Percentiles rank a stretch among this genome's conserved stretches.
Conservation (phyloP, 768 basidiomycete genomes). For the Boletus pseudo-olivaceus region DNA sequence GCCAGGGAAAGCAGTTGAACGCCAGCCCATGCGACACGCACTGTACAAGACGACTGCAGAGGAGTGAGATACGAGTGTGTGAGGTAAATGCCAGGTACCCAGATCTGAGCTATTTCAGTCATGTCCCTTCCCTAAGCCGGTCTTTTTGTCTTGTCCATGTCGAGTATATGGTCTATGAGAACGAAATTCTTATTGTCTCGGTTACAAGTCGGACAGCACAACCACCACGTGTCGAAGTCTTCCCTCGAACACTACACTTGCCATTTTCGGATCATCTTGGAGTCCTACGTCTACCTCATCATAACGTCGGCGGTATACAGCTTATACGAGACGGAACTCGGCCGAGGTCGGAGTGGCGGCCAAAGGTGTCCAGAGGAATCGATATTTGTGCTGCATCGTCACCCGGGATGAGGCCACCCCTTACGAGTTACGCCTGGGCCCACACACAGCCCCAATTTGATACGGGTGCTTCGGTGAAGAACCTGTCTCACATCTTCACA, state of each 20-base stretch:
- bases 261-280: constrained; percentile 16
- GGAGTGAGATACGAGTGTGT: background rate
- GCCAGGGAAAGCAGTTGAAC: background rate
- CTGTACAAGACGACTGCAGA: background rate
- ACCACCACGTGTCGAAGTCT: constrained; percentile 13
- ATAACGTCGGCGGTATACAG: background rate
- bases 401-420: no score
- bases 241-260: constrained; percentile 18
- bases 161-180: background rate
- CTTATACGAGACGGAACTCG: no score
- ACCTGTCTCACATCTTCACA: background rate
- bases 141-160: constrained; percentile 17
- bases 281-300: background rate
- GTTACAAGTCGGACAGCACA: constrained; percentile 13
- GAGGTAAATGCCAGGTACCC: background rate
- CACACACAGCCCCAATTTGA: background rate
- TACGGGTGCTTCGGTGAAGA: background rate
- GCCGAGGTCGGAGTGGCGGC: no score
- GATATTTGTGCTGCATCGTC: no score
- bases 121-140: background rate
- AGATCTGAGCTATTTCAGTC: background rate
- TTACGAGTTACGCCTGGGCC: background rate
- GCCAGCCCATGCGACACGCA: background rate
- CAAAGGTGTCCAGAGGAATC: no score
- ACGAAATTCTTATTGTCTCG: constrained; percentile 20